Evolutionary conservation across 148 eudicot species (phyloP).

Genomic region (Linanthus parryae): DNA sequence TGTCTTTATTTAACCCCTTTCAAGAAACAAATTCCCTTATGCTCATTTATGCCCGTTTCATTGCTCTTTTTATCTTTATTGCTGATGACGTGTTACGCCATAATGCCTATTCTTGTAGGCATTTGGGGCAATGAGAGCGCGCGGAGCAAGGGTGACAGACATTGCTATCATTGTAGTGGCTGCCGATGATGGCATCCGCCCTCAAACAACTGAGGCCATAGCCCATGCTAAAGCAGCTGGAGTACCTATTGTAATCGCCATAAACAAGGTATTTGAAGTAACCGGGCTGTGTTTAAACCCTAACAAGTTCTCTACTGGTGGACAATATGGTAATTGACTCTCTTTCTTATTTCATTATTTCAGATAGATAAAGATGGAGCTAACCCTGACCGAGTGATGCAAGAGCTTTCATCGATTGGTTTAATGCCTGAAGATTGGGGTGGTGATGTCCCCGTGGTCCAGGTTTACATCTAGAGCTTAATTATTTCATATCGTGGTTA

Average conservation of each 20-base stretch:
- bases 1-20: not conserved
- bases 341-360: conserved; percentile 12
- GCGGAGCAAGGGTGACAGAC: conserved; percentile 97
- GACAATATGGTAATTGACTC: no score
- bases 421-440: conserved; percentile 98
- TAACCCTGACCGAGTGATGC: conserved; percentile 91
- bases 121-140: conserved; percentile 99
- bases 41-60: not conserved
- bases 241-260: conserved; percentile 88
- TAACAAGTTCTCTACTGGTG: no score
- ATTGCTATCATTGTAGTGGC: conserved; percentile 95
- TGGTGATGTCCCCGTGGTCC: conserved; percentile 85
- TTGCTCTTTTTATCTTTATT: conserved; percentile 3
- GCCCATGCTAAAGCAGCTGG: conserved; percentile 99
- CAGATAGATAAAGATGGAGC: conserved; percentile 99
- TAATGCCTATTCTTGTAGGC: no score
- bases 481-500: not conserved
- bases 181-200: conserved; percentile 97
- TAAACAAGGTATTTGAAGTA: conserved; percentile 69
- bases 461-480: no score
- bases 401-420: conserved; percentile 91
- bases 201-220: conserved; percentile 93
- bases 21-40: conserved; percentile 5
- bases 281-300: not conserved
- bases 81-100: conserved; percentile 13